phyloP scores from a whole-genome alignment of 2,329 filamentous ascomycete species.

The Curvularia eragrostidis region DNA sequence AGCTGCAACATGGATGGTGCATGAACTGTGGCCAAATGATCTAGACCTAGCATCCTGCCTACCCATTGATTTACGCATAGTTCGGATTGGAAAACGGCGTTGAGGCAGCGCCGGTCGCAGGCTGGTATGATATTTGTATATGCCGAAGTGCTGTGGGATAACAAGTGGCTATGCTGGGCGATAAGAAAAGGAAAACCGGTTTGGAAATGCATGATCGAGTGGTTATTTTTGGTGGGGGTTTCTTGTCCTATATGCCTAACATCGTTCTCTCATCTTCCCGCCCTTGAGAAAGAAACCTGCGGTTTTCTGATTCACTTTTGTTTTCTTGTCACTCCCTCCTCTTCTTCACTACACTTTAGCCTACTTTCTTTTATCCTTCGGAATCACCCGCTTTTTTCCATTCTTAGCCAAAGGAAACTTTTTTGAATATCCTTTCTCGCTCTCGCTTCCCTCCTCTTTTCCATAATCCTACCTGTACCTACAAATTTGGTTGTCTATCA shows the following conservation, averaged over 20 bases:
- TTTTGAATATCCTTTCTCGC: not conserved
- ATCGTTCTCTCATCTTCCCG: not conserved
- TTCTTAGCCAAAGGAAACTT: not conserved
- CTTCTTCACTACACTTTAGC: not conserved
- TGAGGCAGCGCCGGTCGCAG: conserved; percentile 5
- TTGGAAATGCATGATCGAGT: not conserved
- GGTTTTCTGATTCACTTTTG: not conserved
- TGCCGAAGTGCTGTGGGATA: not conserved
- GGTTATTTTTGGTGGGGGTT: not conserved
- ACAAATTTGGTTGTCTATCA: not conserved
- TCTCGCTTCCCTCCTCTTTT: not conserved
- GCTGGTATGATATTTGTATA: not conserved
- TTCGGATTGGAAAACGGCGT: not conserved
- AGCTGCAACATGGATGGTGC: not conserved
- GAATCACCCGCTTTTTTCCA: not conserved
- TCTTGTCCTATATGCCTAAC: not conserved
- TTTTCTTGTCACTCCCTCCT: not conserved
- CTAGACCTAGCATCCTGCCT: not conserved
- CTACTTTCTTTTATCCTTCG: not conserved
- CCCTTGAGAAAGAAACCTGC: not conserved
- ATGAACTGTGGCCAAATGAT: not conserved
- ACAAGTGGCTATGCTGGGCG: not conserved
- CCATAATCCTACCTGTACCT: not conserved
- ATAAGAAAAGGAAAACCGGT: not conserved
- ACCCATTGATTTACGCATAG: not conserved